phyloP scores from a whole-genome alignment of 2,329 filamentous ascomycete species.

The Cladophialophora chaetospira region DNA sequence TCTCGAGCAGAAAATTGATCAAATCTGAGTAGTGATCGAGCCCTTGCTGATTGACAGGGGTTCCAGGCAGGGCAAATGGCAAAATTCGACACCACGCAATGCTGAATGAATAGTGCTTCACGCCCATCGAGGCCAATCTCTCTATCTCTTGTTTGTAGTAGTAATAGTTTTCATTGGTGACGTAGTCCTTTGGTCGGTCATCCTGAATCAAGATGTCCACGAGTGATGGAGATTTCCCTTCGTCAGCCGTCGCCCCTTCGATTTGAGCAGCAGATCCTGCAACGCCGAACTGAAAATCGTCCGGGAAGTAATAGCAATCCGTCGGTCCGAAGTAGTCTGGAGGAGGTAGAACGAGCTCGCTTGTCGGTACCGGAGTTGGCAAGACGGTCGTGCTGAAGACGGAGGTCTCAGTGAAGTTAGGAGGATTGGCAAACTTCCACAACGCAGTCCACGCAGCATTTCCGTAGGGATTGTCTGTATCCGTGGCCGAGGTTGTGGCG shows the following conservation, averaged over 20 bases:
- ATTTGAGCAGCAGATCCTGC: slow-evolving; percentile 48
- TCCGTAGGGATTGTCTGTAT: slow-evolving; percentile 39
- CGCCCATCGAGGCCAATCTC: slow-evolving; percentile 43
- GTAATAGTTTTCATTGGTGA: slow-evolving; percentile 55
- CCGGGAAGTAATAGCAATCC: slow-evolving; percentile 37
- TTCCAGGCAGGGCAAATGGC: slow-evolving; percentile 48
- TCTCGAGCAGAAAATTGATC: slow-evolving; percentile 47
- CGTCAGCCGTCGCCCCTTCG: slow-evolving; percentile 43
- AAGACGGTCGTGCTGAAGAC: slow-evolving; percentile 53
- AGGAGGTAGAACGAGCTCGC: slow-evolving; percentile 59
- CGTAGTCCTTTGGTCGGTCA: slow-evolving; percentile 47
- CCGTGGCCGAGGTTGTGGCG: slow-evolving; percentile 36
- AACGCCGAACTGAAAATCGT: slow-evolving; percentile 48
- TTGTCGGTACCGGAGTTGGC: slow-evolving; percentile 57
- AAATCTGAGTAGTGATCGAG: slow-evolving; percentile 53
- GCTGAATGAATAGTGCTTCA: slow-evolving; percentile 47
- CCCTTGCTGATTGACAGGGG: slow-evolving; percentile 50
- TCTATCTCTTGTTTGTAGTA: slow-evolving; percentile 52
- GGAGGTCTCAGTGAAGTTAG: slow-evolving; percentile 41
- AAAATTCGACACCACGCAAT: slow-evolving; percentile 54
- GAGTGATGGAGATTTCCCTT: slow-evolving; percentile 41
- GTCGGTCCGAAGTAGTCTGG: slow-evolving; percentile 52
- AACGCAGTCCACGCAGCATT: slow-evolving; percentile 42
- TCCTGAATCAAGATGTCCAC: slow-evolving; percentile 43
- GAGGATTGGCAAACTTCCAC: slow-evolving; percentile 40